Conservation (phyloP, 331 rosid species). For the Ulmus americana region DNA sequence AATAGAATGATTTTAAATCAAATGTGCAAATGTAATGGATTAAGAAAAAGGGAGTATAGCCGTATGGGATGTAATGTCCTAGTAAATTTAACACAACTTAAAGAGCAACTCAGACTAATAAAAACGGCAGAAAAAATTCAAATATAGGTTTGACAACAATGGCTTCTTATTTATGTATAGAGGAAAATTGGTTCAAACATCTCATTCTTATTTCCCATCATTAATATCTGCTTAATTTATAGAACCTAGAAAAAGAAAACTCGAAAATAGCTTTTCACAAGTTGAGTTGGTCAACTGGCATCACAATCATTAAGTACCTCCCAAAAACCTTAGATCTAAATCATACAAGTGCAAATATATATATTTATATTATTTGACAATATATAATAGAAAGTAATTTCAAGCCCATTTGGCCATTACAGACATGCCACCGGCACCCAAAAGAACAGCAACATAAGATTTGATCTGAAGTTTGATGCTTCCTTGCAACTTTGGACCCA, state of each 20-base stretch:
- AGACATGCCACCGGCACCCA: conserved; percentile 78
- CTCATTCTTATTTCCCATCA: background rate
- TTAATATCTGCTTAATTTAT: background rate
- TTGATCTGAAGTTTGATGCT: conserved; percentile 60
- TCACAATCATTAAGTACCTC: background rate
- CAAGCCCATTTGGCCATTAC: conserved; percentile 71
- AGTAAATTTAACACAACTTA: background rate
- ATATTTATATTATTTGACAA: too few species aligned
- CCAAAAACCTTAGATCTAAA: too few species aligned
- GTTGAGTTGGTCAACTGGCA: background rate
- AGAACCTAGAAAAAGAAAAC: too few species aligned
- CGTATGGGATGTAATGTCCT: too few species aligned
- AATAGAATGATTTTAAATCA: too few species aligned
- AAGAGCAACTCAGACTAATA: background rate
- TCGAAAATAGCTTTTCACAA: background rate
- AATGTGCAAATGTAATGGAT: too few species aligned
- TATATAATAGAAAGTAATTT: background rate
- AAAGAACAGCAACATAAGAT: conserved; percentile 43
- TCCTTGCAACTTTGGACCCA: conserved; percentile 56
- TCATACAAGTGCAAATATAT: too few species aligned
- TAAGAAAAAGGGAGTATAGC: too few species aligned
- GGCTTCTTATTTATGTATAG: background rate
- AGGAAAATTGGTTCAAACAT: background rate
- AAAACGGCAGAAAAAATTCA: background rate
- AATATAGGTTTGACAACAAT: background rate